These are phyloP conservation scores for Castanea mollissima DNA, from an alignment of 306 rosid genomes.

Conservation along the genomic window DNA sequence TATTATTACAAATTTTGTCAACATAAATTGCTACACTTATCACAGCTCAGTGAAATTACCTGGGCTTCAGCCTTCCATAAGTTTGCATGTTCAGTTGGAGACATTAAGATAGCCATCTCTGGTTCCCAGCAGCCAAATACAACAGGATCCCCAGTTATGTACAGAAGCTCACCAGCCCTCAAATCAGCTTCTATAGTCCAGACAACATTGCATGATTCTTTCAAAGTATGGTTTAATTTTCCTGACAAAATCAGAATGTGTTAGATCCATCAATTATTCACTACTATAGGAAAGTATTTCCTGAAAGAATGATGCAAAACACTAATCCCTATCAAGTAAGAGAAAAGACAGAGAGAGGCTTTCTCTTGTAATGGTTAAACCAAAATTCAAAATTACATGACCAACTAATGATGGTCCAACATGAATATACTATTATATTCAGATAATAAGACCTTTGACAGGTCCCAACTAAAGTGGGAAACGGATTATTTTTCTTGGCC, in stretches of 20 bases:
- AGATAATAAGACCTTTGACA: not conserved
- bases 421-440: not conserved
- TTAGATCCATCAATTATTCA: constrained; percentile 45
- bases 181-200: constrained; percentile 86
- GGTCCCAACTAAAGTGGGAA: not conserved
- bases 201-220: constrained; percentile 56
- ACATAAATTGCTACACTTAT: constrained; percentile 4
- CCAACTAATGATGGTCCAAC: not conserved
- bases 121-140: constrained; percentile 92
- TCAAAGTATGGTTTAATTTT: constrained; percentile 39
- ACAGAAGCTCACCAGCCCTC: constrained; percentile 73
- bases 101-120: constrained; percentile 68
- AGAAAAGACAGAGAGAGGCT: not conserved
- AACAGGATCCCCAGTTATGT: constrained; percentile 77
- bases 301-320: constrained; percentile 15
- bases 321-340: not conserved
- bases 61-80: constrained; percentile 81
- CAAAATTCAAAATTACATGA: not conserved
- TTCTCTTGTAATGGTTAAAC: not conserved
- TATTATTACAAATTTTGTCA: not conserved
- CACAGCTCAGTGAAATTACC: constrained; percentile 42
- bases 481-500: not conserved
- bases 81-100: constrained; percentile 62
- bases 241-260: constrained; percentile 47
- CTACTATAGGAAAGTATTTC: constrained; percentile 18